Evolutionary conservation across 2,329 filamentous ascomycete genomes (phyloP).

Genomic region (Penicillium sp.): DNA sequence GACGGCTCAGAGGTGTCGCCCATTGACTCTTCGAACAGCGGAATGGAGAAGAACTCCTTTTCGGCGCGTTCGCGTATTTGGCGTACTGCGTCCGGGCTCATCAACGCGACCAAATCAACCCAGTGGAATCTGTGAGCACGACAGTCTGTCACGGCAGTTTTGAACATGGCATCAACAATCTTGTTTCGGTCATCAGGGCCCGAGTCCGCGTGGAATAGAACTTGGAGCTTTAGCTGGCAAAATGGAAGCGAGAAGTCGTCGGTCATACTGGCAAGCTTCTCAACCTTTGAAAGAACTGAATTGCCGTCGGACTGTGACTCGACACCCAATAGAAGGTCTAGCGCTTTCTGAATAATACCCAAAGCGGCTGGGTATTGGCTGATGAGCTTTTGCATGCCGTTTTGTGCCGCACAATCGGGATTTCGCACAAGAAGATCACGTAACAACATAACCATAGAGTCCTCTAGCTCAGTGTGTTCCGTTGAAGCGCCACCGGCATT

Average conservation of each 20-base stretch:
- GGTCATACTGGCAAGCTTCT: slow-evolving; percentile 37
- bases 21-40: slow-evolving; percentile 31
- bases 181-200: slow-evolving; percentile 28
- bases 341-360: slow-evolving; percentile 30
- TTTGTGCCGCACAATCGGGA: slow-evolving; percentile 28
- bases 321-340: slow-evolving; percentile 36
- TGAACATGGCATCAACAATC: slow-evolving; percentile 43
- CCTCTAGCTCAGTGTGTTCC: slow-evolving; percentile 19
- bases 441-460: slow-evolving; percentile 31
- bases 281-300: slow-evolving; percentile 31
- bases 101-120: slow-evolving; percentile 41
- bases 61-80: slow-evolving; percentile 45
- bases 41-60: slow-evolving; percentile 40
- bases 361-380: slow-evolving; percentile 29
- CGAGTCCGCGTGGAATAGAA: slow-evolving; percentile 37
- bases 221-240: slow-evolving; percentile 44
- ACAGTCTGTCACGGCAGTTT: slow-evolving; percentile 38
- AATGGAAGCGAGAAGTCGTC: slow-evolving; percentile 46
- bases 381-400: slow-evolving; percentile 32
- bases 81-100: slow-evolving; percentile 39
- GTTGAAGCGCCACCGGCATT: slow-evolving; percentile 6
- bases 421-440: slow-evolving; percentile 37
- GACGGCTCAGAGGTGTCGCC: slow-evolving; percentile 6
- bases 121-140: slow-evolving; percentile 37
- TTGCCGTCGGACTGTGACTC: slow-evolving; percentile 19